These are phyloP conservation scores for Noccaea caerulescens DNA, from an alignment of 345 rosid genomes.

Conservation along the genomic window DNA sequence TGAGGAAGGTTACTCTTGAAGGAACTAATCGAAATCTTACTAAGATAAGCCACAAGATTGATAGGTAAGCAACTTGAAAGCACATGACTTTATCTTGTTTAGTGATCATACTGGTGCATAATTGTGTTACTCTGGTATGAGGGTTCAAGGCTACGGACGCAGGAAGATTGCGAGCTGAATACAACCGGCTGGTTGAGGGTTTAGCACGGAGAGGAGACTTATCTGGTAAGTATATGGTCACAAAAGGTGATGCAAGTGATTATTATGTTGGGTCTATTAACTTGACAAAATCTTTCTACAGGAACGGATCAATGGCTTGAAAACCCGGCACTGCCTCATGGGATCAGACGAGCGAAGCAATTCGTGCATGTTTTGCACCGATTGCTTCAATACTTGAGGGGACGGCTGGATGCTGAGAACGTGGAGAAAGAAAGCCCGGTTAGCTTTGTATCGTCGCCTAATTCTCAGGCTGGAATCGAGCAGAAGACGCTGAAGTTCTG, in stretches of 20 bases:
- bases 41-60: conserved; percentile 72
- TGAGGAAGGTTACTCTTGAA: conserved; percentile 83
- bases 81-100: conserved; percentile 15
- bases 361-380: conserved; percentile 88
- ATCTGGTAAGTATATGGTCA: conserved; percentile 52
- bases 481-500: conserved; percentile 93
- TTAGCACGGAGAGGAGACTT: conserved; percentile 87
- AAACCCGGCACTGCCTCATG: conserved; percentile 98
- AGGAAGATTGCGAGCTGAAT: conserved; percentile 85
- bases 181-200: conserved; percentile 87
- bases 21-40: conserved; percentile 87
- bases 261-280: conserved; percentile 25
- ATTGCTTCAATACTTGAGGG: conserved; percentile 79
- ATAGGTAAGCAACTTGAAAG: conserved; percentile 53
- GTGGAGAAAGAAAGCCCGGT: conserved; percentile 96
- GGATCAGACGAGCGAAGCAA: conserved; percentile 93
- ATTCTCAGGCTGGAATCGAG: conserved; percentile 87
- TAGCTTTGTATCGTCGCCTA: conserved; percentile 70
- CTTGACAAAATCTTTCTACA: conserved; percentile 41
- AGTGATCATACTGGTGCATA: not conserved
- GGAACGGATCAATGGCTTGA: conserved; percentile 88
- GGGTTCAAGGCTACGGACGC: conserved; percentile 98
- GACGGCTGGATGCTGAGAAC: conserved; percentile 79
- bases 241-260: not conserved
- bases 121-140: conserved; percentile 64